A percentile compares a stretch with the other conserved stretches of the same genome.
These are phyloP conservation scores for Podospora fimiseda DNA, from an alignment of 495 filamentous ascomycete species.

Conservation along the genomic window DNA sequence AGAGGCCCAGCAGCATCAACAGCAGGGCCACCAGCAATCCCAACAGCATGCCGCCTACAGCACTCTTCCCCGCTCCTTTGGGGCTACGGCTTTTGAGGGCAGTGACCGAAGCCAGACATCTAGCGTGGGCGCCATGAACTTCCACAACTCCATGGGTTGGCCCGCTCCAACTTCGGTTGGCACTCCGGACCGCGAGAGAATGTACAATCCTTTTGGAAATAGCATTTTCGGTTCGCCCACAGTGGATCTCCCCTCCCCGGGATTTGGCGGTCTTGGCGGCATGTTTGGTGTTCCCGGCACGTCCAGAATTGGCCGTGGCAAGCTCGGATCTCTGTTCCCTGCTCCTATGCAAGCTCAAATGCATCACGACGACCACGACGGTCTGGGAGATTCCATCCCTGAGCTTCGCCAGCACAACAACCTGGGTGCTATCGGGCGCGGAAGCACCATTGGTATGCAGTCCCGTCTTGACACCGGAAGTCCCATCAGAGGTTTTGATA, in stretches of 20 bases:
- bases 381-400: constrained; percentile 42
- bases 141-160: constrained; percentile 67
- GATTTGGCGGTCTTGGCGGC: constrained; percentile 51
- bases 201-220: constrained; percentile 57
- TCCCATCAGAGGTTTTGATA: constrained; percentile 57
- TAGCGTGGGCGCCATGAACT: constrained; percentile 70
- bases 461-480: constrained; percentile 53
- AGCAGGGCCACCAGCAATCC: constrained; percentile 38
- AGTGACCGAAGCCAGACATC: constrained; percentile 85
- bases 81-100: constrained; percentile 52
- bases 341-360: constrained; percentile 83
- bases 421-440: constrained; percentile 50
- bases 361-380: constrained; percentile 56
- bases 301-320: constrained; percentile 58
- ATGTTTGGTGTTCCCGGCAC: constrained; percentile 40
- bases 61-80: constrained; percentile 42
- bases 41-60: constrained; percentile 42
- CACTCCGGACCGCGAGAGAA: constrained; percentile 74
- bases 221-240: constrained; percentile 59
- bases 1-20: constrained; percentile 44
- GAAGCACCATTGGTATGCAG: constrained; percentile 37
- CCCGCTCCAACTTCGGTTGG: constrained; percentile 53
- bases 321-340: constrained; percentile 82
- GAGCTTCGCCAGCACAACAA: constrained; percentile 45
- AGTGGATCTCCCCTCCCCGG: constrained; percentile 70